A percentile compares a stretch with the other conserved stretches of the same genome.
phyloP scores from a whole-genome alignment of 2,329 filamentous ascomycete genomes.

The Neocucurbitaria cava region DNA sequence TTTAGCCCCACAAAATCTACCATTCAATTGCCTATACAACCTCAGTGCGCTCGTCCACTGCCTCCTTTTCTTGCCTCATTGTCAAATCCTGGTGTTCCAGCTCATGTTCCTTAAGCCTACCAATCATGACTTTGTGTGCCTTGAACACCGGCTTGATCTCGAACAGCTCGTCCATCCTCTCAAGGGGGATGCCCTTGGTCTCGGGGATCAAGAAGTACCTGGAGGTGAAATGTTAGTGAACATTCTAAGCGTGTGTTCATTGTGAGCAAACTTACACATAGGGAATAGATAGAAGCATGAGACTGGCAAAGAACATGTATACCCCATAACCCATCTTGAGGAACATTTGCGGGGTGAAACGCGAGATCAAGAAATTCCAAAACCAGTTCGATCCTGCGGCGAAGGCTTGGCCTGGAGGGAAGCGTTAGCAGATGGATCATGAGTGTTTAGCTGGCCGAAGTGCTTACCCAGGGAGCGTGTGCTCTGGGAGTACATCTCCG shows the following conservation, averaged over 20 bases:
- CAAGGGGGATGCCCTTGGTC: slow-evolving; percentile 55
- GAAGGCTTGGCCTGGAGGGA: slow-evolving; percentile 54
- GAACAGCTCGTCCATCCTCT: slow-evolving; percentile 58
- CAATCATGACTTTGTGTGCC: slow-evolving; percentile 50
- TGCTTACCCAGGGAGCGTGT: slow-evolving; percentile 65
- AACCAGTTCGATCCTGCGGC: slow-evolving; percentile 76
- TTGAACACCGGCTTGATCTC: slow-evolving; percentile 51
- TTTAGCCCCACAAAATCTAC: too few species aligned
- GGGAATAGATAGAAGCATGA: slow-evolving; percentile 54
- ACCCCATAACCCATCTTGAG: slow-evolving; percentile 54
- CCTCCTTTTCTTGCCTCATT: slow-evolving; percentile 44
- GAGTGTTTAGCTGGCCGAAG: slow-evolving; percentile 1
- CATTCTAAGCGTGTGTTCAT: slow-evolving; percentile 9
- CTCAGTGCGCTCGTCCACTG: slow-evolving; percentile 25
- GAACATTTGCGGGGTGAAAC: slow-evolving; percentile 73
- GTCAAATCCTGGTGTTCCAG: slow-evolving; percentile 27
- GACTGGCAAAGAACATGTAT: slow-evolving; percentile 57
- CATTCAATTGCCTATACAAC: slow-evolving; percentile 13
- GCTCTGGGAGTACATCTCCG: slow-evolving; percentile 76
- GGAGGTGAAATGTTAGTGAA: neutral
- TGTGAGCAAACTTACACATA: slow-evolving; percentile 37
- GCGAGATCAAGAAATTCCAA: slow-evolving; percentile 72
- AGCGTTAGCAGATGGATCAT: neutral
- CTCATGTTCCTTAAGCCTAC: slow-evolving; percentile 48
- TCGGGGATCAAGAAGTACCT: slow-evolving; percentile 52